phyloP scores from a whole-genome alignment of 495 filamentous ascomycete species.

The Lepraria neglecta region DNA sequence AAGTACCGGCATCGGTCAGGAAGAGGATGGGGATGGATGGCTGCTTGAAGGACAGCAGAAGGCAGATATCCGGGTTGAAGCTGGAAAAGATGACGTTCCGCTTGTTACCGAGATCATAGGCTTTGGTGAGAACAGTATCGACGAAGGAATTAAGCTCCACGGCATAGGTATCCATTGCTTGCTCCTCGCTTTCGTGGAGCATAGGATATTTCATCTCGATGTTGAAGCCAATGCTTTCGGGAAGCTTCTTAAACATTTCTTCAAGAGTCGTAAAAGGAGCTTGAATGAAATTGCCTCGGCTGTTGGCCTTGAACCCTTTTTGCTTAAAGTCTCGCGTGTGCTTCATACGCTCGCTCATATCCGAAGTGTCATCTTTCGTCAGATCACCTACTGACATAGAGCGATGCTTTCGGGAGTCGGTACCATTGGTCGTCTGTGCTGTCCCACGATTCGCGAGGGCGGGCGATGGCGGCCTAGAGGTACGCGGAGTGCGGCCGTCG shows the following conservation, averaged over 20 bases:
- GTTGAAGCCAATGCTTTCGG: constrained; percentile 82
- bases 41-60: constrained; percentile 91
- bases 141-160: constrained; percentile 97
- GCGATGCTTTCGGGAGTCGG: constrained; percentile 36
- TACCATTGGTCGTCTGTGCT: constrained; percentile 20
- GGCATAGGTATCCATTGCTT: constrained; percentile 96
- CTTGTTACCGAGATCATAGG: constrained; percentile 66
- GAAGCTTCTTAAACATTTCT: constrained; percentile 82
- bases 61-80: constrained; percentile 95
- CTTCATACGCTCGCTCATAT: constrained; percentile 87
- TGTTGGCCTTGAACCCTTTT: constrained; percentile 93
- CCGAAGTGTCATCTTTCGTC: constrained; percentile 45
- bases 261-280: constrained; percentile 90
- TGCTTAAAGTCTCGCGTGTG: constrained; percentile 91
- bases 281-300: constrained; percentile 86
- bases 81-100: constrained; percentile 90
- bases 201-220: constrained; percentile 99
- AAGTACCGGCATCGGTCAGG: constrained; percentile 78
- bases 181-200: constrained; percentile 86
- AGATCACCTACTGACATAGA: constrained; percentile 54
- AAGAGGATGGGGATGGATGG: constrained; percentile 93
- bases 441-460: constrained; percentile 22
- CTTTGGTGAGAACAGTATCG: constrained; percentile 81
- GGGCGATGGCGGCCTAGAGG: constrained; percentile 45
- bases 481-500: constrained; percentile 42